A percentile compares a stretch with the other conserved stretches of the same genome.
Conservation (phyloP, 805 yeast species). For the Ogataea trehaloabstinens region DNA sequence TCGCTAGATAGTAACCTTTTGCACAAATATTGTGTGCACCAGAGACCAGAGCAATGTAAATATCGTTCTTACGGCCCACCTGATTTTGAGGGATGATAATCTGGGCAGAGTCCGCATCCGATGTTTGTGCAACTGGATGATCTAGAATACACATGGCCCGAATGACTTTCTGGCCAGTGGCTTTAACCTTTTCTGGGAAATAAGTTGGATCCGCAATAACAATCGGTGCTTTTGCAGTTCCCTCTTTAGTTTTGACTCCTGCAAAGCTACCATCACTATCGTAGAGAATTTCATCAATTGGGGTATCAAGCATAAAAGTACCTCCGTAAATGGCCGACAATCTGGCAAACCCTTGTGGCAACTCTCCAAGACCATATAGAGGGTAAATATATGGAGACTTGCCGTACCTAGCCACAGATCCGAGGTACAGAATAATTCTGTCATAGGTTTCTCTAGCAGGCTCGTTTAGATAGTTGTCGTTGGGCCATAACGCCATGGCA, state of each 20-base stretch:
- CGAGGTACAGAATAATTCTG: slow-evolving; percentile 79
- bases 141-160: slow-evolving; percentile 87
- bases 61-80: slow-evolving; percentile 88
- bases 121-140: slow-evolving; percentile 82
- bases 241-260: slow-evolving; percentile 91
- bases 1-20: slow-evolving; percentile 86
- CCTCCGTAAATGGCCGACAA: slow-evolving; percentile 97
- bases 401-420: slow-evolving; percentile 91
- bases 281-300: slow-evolving; percentile 84
- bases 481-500: slow-evolving; percentile 96
- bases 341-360: slow-evolving; percentile 99
- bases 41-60: slow-evolving; percentile 88
- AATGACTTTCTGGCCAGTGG: slow-evolving; percentile 72
- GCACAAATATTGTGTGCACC: slow-evolving; percentile 88
- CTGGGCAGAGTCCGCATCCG: slow-evolving; percentile 85
- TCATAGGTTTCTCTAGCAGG: slow-evolving; percentile 93
- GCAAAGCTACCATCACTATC: slow-evolving; percentile 67
- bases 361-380: slow-evolving; percentile 92
- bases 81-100: slow-evolving; percentile 96
- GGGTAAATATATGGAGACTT: slow-evolving; percentile 97
- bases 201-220: slow-evolving; percentile 98
- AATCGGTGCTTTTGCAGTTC: slow-evolving; percentile 85
- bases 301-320: slow-evolving; percentile 96
- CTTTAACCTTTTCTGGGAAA: slow-evolving; percentile 78
- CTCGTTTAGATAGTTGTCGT: slow-evolving; percentile 81